Base-by-base conservation (phyloP, 805 yeast genomes). In the Saccharomycopsis capsularis region DNA sequence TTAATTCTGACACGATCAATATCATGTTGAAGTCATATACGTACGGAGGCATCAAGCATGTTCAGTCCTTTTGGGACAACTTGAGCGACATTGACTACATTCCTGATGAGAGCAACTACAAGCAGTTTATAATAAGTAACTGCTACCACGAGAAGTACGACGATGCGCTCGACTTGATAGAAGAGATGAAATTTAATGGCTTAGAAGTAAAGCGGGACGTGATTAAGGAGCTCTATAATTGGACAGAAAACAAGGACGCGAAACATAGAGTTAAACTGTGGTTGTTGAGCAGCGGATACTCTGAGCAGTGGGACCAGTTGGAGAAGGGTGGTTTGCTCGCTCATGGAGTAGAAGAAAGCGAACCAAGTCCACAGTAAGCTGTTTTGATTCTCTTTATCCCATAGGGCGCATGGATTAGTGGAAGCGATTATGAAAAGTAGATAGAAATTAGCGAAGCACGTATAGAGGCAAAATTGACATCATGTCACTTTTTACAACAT, bases 1-100 rank as follows among this genome's bases (percentile, higher is more conserved):
- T 51, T 7, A 51, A 51, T 27, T 44, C 52, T 13, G 81, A 81
- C 38, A 76, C 87, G 1, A 71, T 78, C 25, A 74, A 76, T 45
- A 76, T 80, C 59, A 80, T 83, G 82, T 63, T 84, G 55, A 78
- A 77, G 58, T 72, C 79, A 2, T 68, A 75, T 50, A 78, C 85
- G 13, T 69, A 71, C 50, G 74, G 65, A 7, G 62, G 78, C 24
- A 61, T 81, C 43, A 67, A 69, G 4, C 77, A 78, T 47, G 83
- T 80, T 4, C 74, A 74, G 47, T 69, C 71, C 42, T 73, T 83
- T 38, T 84, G 87, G 81, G 68, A 72, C 44, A 74, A 73, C 47
- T 60, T 83, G 1, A 64, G 64, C 37, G 46, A 56, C n/a, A 79
- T 70, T 57, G 74, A 73, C 1, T 63, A 82, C 11, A 53, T 67